phyloP scores from a whole-genome alignment of 805 yeast species.

The Ogataea chonburiensis region DNA sequence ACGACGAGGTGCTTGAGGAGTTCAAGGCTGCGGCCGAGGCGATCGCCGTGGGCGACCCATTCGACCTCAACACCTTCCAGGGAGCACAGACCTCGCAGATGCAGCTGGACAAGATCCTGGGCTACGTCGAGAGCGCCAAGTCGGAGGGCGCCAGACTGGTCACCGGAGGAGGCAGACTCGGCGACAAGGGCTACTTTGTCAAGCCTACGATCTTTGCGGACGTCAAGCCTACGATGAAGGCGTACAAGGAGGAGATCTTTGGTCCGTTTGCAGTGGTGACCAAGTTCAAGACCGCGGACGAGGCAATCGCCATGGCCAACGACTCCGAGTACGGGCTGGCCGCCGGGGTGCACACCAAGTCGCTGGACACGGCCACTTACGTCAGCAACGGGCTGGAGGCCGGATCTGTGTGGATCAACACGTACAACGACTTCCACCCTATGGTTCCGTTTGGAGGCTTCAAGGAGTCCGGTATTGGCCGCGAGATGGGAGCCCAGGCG shows the following conservation, averaged over 20 bases:
- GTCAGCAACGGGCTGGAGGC: conserved; percentile 66
- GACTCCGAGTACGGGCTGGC: conserved; percentile 75
- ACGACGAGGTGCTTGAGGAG: conserved; percentile 57
- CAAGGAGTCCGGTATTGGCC: conserved; percentile 79
- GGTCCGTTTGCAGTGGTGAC: conserved; percentile 76
- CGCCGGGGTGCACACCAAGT: conserved; percentile 74
- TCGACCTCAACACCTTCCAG: conserved; percentile 63
- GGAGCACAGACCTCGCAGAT: conserved; percentile 76
- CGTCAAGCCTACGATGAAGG: conserved; percentile 58
- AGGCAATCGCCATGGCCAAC: conserved; percentile 65
- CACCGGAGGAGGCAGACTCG: conserved; percentile 69
- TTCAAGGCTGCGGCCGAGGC: conserved; percentile 59
- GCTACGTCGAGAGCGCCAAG: conserved; percentile 66
- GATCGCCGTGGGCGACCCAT: conserved; percentile 73
- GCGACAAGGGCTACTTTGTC: conserved; percentile 67
- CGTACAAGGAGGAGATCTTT: conserved; percentile 72
- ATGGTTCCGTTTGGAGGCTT: conserved; percentile 81
- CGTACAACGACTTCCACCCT: conserved; percentile 74
- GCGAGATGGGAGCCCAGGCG: conserved; percentile 83
- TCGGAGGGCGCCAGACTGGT: conserved; percentile 64
- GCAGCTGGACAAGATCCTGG: conserved; percentile 68
- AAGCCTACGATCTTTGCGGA: conserved; percentile 74
- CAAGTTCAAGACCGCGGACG: conserved; percentile 67
- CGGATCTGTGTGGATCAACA: conserved; percentile 80
- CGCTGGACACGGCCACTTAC: conserved; percentile 57